Percentiles rank a stretch among this genome's conserved stretches.
Evolutionary conservation across 371 early-diverging fungal species (phyloP).

Genomic region (Phascolomyces articulosus): DNA sequence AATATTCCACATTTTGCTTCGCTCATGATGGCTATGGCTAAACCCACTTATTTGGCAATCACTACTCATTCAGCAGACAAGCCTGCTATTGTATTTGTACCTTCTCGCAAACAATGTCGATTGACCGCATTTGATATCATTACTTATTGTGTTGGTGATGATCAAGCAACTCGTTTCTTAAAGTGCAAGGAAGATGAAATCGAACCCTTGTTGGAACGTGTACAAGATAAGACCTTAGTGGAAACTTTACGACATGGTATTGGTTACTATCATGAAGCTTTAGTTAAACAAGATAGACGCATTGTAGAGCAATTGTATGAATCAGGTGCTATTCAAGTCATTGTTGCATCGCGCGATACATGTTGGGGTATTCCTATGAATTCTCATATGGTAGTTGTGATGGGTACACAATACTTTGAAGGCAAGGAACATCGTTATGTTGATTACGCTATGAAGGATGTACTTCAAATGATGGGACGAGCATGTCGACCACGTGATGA

Average conservation of each 20-base stretch:
- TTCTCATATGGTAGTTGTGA: slow-evolving; percentile 87
- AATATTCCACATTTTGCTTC: slow-evolving; percentile 90
- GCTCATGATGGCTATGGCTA: slow-evolving; percentile 92
- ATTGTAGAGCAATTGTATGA: slow-evolving; percentile 80
- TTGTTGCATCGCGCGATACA: slow-evolving; percentile 89
- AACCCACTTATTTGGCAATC: slow-evolving; percentile 86
- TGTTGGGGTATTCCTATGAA: slow-evolving; percentile 88
- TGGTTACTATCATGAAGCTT: slow-evolving; percentile 91
- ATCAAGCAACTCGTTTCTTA: slow-evolving; percentile 71
- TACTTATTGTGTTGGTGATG: slow-evolving; percentile 79
- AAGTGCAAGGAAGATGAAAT: slow-evolving; percentile 70
- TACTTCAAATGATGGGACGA: slow-evolving; percentile 96
- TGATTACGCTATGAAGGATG: slow-evolving; percentile 93
- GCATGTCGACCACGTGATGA: slow-evolving; percentile 74
- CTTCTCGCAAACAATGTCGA: slow-evolving; percentile 89
- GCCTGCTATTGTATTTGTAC: slow-evolving; percentile 89
- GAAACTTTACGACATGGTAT: slow-evolving; percentile 83
- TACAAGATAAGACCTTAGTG: slow-evolving; percentile 75
- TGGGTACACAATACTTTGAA: slow-evolving; percentile 95
- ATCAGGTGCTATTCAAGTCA: slow-evolving; percentile 82
- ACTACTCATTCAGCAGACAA: slow-evolving; percentile 64
- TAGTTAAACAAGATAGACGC: slow-evolving; percentile 70
- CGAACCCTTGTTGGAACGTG: slow-evolving; percentile 58
- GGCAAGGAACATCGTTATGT: slow-evolving; percentile 94
- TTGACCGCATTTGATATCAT: slow-evolving; percentile 86